phyloP scores from a whole-genome alignment of 2,329 filamentous ascomycete species.

The Ceratocystis alfenasii region DNA sequence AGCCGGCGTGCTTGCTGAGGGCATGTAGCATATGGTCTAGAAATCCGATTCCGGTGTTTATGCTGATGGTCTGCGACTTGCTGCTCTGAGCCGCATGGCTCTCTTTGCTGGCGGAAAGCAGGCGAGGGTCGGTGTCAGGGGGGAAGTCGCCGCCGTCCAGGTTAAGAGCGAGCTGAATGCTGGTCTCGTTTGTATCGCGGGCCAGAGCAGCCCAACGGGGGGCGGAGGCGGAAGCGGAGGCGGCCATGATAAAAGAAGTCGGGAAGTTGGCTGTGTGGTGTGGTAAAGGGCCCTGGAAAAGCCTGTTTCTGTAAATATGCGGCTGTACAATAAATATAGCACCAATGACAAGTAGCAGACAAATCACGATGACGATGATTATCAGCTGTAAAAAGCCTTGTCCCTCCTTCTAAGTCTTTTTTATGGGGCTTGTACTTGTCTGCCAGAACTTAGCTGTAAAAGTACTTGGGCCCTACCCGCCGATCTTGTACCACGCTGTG shows the following conservation, averaged over 20 bases:
- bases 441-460: not conserved
- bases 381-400: constrained; percentile 6
- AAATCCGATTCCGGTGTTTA: constrained; percentile 93
- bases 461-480: not conserved
- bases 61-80: constrained; percentile 70
- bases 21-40: constrained; percentile 98
- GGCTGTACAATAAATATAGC: not conserved
- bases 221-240: constrained; percentile 18
- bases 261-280: not conserved
- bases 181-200: constrained; percentile 95
- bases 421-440: not conserved
- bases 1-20: constrained; percentile 87
- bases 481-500: not conserved
- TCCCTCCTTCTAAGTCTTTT: not conserved
- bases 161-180: constrained; percentile 84
- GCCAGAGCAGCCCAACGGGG: constrained; percentile 63
- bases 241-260: not conserved
- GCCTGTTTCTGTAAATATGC: not conserved
- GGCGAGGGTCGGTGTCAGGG: constrained; percentile 46
- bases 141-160: constrained; percentile 79
- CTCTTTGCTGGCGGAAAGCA: constrained; percentile 36
- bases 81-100: constrained; percentile 76
- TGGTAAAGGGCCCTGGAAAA: not conserved
- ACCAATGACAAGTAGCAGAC: not conserved
- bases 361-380: not conserved